Percentiles rank a stretch among this genome's conserved stretches.
Conservation (phyloP, 805 yeast genomes). For the Candida silvicultrix region DNA sequence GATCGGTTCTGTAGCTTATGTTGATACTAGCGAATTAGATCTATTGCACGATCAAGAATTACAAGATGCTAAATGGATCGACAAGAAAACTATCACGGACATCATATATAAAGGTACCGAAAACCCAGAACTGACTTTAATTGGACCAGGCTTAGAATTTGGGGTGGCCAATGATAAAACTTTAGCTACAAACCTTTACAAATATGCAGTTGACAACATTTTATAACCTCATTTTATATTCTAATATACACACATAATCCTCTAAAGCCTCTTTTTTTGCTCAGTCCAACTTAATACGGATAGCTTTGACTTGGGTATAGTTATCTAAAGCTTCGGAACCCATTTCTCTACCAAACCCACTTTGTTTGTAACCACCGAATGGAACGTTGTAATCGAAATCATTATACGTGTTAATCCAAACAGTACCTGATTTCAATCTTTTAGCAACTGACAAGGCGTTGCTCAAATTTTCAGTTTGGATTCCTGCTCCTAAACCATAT, state of each 20-base stretch:
- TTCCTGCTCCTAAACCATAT: constrained; percentile 79
- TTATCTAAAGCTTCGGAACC: constrained; percentile 72
- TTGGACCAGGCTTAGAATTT: constrained; percentile 8
- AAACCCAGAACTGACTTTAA: constrained; percentile 13
- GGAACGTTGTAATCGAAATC: constrained; percentile 72
- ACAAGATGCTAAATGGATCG: constrained; percentile 82
- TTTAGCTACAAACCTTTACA: constrained; percentile 16
- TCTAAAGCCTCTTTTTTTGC: not conserved
- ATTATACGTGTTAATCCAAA: constrained; percentile 77
- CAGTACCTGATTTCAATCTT: constrained; percentile 66
- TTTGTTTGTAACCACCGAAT: constrained; percentile 76
- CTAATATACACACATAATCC: not conserved
- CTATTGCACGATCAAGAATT: constrained; percentile 69
- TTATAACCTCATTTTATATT: no score
- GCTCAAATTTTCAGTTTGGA: constrained; percentile 58
- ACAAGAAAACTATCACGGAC: constrained; percentile 40
- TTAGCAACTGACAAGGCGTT: constrained; percentile 59
- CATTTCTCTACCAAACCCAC: constrained; percentile 86
- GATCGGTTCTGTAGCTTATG: constrained; percentile 84
- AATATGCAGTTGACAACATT: constrained; percentile 15
- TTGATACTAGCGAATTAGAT: constrained; percentile 57
- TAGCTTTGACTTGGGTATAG: constrained; percentile 72
- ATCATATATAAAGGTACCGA: constrained; percentile 26
- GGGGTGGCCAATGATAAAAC: constrained; percentile 23
- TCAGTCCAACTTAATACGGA: constrained; percentile 46